Percentiles rank a stretch among this genome's conserved stretches.
Evolutionary conservation across 208 protist genomes (phyloP).

Genomic region (Trypanosoma scelopori): DNA sequence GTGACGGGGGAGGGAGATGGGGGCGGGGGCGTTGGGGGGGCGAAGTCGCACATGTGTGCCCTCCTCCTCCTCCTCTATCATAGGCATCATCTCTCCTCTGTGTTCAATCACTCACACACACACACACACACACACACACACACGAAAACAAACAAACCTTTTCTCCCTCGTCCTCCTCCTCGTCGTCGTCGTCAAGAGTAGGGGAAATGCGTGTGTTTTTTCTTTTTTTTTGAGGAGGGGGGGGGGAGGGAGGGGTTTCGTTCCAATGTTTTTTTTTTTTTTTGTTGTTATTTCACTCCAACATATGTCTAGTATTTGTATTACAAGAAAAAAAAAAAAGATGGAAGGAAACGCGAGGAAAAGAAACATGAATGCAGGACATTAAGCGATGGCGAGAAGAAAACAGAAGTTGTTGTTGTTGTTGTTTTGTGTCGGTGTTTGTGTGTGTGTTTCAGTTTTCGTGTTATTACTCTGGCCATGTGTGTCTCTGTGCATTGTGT

Average conservation of each 20-base stretch:
- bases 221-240: too few species aligned
- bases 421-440: slow-evolving; percentile 2
- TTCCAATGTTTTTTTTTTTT: slow-evolving; percentile 3
- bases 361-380: not conserved
- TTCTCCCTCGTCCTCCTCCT: too few species aligned
- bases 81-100: too few species aligned
- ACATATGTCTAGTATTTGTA: not conserved
- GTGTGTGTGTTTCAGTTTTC: not conserved
- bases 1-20: not conserved
- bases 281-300: not conserved
- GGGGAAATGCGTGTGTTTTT: too few species aligned
- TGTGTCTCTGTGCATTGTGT: not conserved
- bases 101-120: too few species aligned
- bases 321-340: slow-evolving; percentile 5
- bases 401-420: slow-evolving; percentile 5
- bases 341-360: not conserved
- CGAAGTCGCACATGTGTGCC: not conserved
- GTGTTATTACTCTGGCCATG: not conserved
- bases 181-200: too few species aligned
- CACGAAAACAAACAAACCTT: too few species aligned
- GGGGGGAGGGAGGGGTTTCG: too few species aligned
- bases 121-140: too few species aligned
- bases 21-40: too few species aligned
- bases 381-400: too few species aligned
- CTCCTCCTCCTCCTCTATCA: not conserved